Base-by-base conservation (phyloP, 805 yeast genomes). In the Myxozyma melibiosi region DNA sequence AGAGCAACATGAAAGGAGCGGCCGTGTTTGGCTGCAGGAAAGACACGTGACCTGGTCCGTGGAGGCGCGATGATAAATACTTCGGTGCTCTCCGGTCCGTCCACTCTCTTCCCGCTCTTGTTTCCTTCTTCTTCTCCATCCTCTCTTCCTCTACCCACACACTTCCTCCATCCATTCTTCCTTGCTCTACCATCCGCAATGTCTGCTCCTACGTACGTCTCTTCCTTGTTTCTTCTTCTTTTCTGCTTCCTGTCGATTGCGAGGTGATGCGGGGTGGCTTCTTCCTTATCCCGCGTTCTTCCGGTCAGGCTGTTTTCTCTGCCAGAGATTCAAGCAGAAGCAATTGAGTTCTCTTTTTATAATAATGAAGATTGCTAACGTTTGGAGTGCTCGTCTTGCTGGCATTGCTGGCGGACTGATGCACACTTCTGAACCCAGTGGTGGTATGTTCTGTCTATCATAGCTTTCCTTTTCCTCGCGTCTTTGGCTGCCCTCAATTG, bases 121-220 rank as follows among this genome's bases (percentile, higher is more conserved):
- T 49, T 33, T 45, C 48, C 20, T 34, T 22, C 42, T 16, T 22
- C 50, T 28, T 37, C 40, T 41, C 38, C 27, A 7, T 41, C 45
- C 18, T 20, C 55, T 20, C 43, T 25, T 3, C 37, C 24, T 27
- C 38, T 34, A 38, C 34, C 34, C 58, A 13, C 33, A 30, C 34
- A n/a, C 48, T 35, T 18, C 38, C 16, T 22, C 27, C 37, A 14
- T 14, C 40, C 16, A 39, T 14, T 18, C 37, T 35, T 16, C 40
- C 8, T 30, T 53, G 5, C 28, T 11, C 28, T 27, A n/a, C 16
- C 39, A 4, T 8, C 20, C 42, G 38, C 50, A 49, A 57, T 61
- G 64, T 59, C 63, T 51, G 63, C 47, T 35, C 57, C 64, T 59
- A 52, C 46, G 64, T 61, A 57, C 27, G 64, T 61, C 13, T 20